Base-by-base conservation (phyloP, 495 filamentous ascomycete genomes). In the Hypoxylon cercidicola region DNA sequence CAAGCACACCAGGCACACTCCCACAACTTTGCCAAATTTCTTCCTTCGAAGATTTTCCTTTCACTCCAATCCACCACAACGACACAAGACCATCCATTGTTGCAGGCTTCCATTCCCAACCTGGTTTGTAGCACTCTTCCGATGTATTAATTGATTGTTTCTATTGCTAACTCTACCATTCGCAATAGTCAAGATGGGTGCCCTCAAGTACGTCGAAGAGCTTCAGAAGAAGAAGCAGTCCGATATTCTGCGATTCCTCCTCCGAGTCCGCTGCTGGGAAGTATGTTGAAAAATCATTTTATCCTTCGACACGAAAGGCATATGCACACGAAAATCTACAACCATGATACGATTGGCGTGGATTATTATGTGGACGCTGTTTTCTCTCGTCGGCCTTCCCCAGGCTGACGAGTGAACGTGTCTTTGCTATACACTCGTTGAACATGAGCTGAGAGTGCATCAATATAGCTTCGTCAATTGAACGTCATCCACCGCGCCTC, bases 171-270 rank as follows among this genome's bases (percentile, higher is more conserved):
- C 66, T 32, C 39, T 19, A 5, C 5, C 49, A 28, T 18, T 34
- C 11, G 52, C 39, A 20, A 21, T 61, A 81, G 79, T 72, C 76
- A 83, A 79, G 82, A 93, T 95, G 92, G 92, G 92, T 85, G 92
- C 92, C 82, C 89, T 95, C 81, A 97, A 97, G 84, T 97, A 97
- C 85, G 91, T 98, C 82, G 95, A 98, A 87, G 95, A 99, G 87
- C 89, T 99, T 79, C 91, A 96, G 78, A 98, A 98, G 91, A 97
- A 97, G 91, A 99, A 99, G 91, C 95, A 99, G 87, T 96, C 91
- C 76, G 95, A 99, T 82, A 90, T 98, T 70, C 89, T 97, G 82
- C 94, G 93, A 85, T 99, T 99, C 88, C 88, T 99, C 82, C 91
- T 96, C 78, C 93, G 95, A 79, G 96, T 99, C 77, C 93, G 95